Conservation (phyloP, 2,329 filamentous ascomycete species). For the Epichloe glyceriae region DNA sequence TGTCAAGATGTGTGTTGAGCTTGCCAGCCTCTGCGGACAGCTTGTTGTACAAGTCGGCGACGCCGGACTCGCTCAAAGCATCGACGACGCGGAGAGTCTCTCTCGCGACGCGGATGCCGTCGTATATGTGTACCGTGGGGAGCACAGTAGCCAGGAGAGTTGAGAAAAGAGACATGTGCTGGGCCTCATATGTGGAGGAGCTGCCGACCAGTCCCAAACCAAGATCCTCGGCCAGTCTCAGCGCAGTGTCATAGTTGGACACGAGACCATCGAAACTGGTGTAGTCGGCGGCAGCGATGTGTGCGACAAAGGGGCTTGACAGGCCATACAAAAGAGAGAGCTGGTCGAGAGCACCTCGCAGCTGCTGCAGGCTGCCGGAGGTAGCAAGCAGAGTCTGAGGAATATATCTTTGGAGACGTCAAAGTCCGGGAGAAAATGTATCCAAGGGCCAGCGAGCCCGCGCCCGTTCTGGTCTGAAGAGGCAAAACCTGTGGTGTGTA, state of each 20-base stretch:
- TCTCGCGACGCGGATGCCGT: slow-evolving; percentile 69
- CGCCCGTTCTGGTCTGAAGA: slow-evolving; percentile 78
- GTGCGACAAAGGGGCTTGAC: slow-evolving; percentile 83
- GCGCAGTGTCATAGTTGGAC: slow-evolving; percentile 70
- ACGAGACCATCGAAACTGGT: slow-evolving; percentile 56
- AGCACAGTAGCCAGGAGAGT: slow-evolving; percentile 66
- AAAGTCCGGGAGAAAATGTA: slow-evolving; percentile 98
- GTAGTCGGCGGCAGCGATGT: slow-evolving; percentile 87
- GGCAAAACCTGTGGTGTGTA: slow-evolving; percentile 65
- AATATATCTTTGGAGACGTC: slow-evolving; percentile 81
- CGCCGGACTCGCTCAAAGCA: slow-evolving; percentile 57
- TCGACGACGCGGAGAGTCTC: slow-evolving; percentile 77
- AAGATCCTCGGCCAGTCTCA: slow-evolving; percentile 77
- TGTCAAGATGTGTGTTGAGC: slow-evolving; percentile 56
- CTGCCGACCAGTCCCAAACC: slow-evolving; percentile 78
- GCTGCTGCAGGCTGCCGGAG: slow-evolving; percentile 64
- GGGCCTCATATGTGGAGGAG: slow-evolving; percentile 75
- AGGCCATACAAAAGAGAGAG: slow-evolving; percentile 83
- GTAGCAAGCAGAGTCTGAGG: slow-evolving; percentile 85
- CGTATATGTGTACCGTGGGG: slow-evolving; percentile 80
- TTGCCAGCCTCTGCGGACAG: slow-evolving; percentile 49
- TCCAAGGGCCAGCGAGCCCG: slow-evolving; percentile 80
- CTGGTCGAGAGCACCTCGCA: slow-evolving; percentile 80
- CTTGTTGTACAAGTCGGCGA: slow-evolving; percentile 56
- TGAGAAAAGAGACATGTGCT: slow-evolving; percentile 89